Conservation (phyloP, 169 alveolate species). For the Cyclospora cayetanensis region DNA sequence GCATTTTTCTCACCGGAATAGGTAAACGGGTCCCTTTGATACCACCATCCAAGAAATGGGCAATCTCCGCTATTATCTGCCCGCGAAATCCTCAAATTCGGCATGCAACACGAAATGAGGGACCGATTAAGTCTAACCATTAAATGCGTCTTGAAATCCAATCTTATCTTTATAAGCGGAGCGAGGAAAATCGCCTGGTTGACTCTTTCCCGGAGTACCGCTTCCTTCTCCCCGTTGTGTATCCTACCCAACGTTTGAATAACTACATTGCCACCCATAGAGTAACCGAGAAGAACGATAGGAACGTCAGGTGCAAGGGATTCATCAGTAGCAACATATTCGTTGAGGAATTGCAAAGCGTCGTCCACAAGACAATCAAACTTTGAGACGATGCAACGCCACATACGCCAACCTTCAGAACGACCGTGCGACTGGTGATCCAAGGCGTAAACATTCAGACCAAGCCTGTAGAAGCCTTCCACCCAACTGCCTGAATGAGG, state of each 20-base stretch:
- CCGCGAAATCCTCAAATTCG: conserved; percentile 51
- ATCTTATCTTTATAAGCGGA: conserved; percentile 36
- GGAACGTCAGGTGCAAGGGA: conserved; percentile 11
- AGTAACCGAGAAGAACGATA: conserved; percentile 51
- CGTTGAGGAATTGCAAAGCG: conserved; percentile 17
- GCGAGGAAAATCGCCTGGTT: conserved; percentile 53
- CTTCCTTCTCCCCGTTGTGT: background rate
- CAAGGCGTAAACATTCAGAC: conserved; percentile 57
- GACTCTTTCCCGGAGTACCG: background rate
- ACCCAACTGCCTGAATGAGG: conserved; percentile 60
- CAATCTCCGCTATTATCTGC: conserved; percentile 24
- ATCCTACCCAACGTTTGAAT: conserved; percentile 38
- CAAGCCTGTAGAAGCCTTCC: conserved; percentile 50
- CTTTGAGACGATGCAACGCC: conserved; percentile 59
- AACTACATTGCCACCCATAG: conserved; percentile 66
- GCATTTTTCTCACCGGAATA: conserved; percentile 4
- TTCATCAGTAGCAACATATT: conserved; percentile 3
- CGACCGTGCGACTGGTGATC: conserved; percentile 68
- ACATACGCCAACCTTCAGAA: conserved; percentile 51
- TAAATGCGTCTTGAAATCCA: conserved; percentile 19
- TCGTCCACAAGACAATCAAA: conserved; percentile 55
- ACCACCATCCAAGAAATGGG: conserved; percentile 66
- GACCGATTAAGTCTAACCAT: conserved; percentile 5
- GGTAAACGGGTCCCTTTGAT: conserved; percentile 51
- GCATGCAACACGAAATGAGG: conserved; percentile 55